A percentile compares a stretch with the other conserved stretches of the same genome.
These are phyloP conservation scores for Yamadazyma membranifaciens DNA, from an alignment of 1,139 yeast species.

Conservation along the genomic window DNA sequence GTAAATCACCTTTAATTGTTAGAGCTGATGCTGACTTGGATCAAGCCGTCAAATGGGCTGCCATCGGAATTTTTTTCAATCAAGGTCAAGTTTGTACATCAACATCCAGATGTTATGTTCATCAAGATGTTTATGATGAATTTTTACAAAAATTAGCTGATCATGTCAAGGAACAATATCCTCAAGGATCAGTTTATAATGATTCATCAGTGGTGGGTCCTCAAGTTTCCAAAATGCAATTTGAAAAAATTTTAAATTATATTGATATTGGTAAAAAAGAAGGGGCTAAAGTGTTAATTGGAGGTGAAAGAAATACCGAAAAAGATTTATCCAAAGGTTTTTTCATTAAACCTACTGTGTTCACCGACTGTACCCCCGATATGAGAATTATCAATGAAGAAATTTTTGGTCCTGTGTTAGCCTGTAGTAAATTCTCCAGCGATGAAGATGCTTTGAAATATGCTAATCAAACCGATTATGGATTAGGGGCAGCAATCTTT, in stretches of 20 bases:
- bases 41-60: conserved; percentile 82
- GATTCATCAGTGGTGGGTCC: conserved; percentile 71
- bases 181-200: conserved; percentile 60
- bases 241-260: conserved; percentile 54
- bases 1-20: conserved; percentile 74
- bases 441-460: conserved; percentile 52
- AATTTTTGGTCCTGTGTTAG: conserved; percentile 61
- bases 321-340: conserved; percentile 43
- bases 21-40: conserved; percentile 76
- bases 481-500: conserved; percentile 76
- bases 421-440: conserved; percentile 48
- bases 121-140: conserved; percentile 40
- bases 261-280: conserved; percentile 54
- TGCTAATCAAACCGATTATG: conserved; percentile 55
- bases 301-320: conserved; percentile 43
- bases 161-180: conserved; percentile 42
- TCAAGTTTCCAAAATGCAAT: conserved; percentile 67
- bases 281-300: conserved; percentile 51
- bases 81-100: conserved; percentile 54
- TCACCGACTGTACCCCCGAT: conserved; percentile 50
- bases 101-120: conserved; percentile 46
- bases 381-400: conserved; percentile 59
- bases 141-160: conserved; percentile 47
- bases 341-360: conserved; percentile 53
- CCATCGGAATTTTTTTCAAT: conserved; percentile 78